Evolutionary conservation across 345 rosid species (phyloP), one percentile per base, ranked within the genome.

Genomic region (Dimocarpus longan): DNA sequence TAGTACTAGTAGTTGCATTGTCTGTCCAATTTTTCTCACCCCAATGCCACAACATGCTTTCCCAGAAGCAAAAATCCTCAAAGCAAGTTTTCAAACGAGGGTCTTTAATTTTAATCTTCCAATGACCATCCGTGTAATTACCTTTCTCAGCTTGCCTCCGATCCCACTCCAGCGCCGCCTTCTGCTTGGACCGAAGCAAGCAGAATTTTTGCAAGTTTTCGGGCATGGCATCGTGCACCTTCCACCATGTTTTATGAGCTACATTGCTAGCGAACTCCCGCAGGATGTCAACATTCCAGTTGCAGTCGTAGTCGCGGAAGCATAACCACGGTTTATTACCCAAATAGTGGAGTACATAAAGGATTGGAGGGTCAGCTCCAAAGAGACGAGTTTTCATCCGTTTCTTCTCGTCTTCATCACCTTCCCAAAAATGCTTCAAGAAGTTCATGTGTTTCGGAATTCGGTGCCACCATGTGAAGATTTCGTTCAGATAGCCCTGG

Each of bases 381-480:
- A 93, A 95, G 52, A 95, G 91, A 2, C 65, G 86, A 28, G 81
- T 88, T 82, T 95, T 95, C 91, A 75, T 80, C 70, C 80, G 87
- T 75, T 92, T 95, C 79, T 85, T 91, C 87, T 90, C 98, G 48
- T 86, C 86, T 81, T 87, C 87, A 18, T 95, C 97, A 0, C 98
- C 98, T 83, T 93, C 98, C 98, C 98, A 93, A 77, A 88, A 95
- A 70, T 95, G 98, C 84, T 95, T 95, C 90, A 95, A 83, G 87
- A 93, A 93, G 84, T 95, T 95, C 97, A 95, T 92, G 83, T 86
- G 97, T 70, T 86, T 92, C 0, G 98, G 98, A 62, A 95, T 93
- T 74, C 97, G 90, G 87, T 95, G 98, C 98, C 98, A 95, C 98
- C 97, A 95, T n/a, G 97, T 95, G 87, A 93, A 95, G 73, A 95